Conservation (phyloP, 805 yeast species). For the Candida rishiriensis region DNA sequence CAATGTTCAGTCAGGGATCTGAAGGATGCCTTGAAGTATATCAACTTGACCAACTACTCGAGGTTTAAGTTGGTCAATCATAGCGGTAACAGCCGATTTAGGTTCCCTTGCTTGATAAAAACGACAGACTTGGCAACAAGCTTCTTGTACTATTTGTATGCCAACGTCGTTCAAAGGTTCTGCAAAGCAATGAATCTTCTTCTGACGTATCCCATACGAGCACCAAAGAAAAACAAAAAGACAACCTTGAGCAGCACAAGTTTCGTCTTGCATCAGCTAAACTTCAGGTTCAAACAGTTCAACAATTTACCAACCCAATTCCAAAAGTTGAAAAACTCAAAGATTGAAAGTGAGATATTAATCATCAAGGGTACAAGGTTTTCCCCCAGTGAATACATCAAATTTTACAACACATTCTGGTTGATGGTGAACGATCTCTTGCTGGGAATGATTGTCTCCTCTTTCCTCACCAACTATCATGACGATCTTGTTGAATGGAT, state of each 20-base stretch:
- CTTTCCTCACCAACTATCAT: constrained; percentile 32
- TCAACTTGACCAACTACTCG: constrained; percentile 28
- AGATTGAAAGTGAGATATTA: constrained; percentile 37
- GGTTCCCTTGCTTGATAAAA: not conserved
- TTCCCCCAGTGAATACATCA: constrained; percentile 55
- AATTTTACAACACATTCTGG: constrained; percentile 87
- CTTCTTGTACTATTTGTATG: constrained; percentile 2
- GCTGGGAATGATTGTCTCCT: constrained; percentile 60
- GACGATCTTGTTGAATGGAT: constrained; percentile 6
- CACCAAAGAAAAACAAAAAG: not conserved
- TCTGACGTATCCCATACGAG: constrained; percentile 11
- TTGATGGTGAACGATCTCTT: constrained; percentile 76
- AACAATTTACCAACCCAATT: constrained; percentile 80
- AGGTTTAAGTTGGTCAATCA: constrained; percentile 17
- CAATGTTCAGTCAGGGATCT: constrained; percentile 16
- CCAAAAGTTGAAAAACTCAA: constrained; percentile 39
- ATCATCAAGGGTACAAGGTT: constrained; percentile 35
- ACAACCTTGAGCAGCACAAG: constrained; percentile 7
- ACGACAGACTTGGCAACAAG: not conserved
- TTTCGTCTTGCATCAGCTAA: constrained; percentile 73
- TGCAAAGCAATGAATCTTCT: constrained; percentile 9
- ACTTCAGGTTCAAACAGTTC: constrained; percentile 69
- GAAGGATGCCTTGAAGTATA: constrained; percentile 24
- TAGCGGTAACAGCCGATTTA: not conserved
- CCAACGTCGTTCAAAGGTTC: constrained; percentile 6